Evolutionary conservation across 345 rosid species (phyloP).

Genomic region (Eutrema yunnanense): DNA sequence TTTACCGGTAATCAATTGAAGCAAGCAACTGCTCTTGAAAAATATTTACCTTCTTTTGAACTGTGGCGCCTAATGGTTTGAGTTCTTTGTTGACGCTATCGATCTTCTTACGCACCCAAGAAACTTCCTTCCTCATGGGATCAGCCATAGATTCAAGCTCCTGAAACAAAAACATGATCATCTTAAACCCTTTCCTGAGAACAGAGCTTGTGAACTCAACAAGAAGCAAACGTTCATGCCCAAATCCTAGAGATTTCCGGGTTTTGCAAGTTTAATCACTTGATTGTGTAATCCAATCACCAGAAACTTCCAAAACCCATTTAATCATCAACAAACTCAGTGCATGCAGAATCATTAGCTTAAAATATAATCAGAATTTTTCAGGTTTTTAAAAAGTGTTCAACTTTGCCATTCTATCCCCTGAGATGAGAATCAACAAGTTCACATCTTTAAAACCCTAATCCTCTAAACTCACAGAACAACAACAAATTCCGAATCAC

Average conservation of each 20-base stretch:
- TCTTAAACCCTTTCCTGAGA: neutral
- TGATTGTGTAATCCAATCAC: neutral
- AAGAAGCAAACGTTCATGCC: neutral
- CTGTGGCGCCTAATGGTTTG: conserved; percentile 73
- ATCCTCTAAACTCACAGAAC: neutral
- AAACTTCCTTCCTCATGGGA: conserved; percentile 96
- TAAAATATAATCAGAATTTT: neutral
- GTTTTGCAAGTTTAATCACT: neutral
- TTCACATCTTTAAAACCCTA: conserved; percentile 18
- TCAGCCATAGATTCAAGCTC: conserved; percentile 87
- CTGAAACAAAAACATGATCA: conserved; percentile 32
- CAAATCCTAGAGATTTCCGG: neutral
- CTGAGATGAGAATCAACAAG: conserved; percentile 3
- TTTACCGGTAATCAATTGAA: neutral
- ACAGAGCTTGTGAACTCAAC: neutral
- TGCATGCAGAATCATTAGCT: conserved; percentile 11
- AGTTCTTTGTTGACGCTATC: conserved; percentile 87
- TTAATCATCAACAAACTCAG: neutral
- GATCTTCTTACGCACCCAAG: conserved; percentile 74
- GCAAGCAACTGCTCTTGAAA: neutral
- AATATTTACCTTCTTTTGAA: conserved; percentile 75
- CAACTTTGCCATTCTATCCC: neutral
- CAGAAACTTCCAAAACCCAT: neutral
- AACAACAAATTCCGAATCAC: neutral
- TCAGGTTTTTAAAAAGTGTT: neutral